Base-by-base conservation (phyloP, 2,329 filamentous ascomycete species). In the Arachnomyces sp. region DNA sequence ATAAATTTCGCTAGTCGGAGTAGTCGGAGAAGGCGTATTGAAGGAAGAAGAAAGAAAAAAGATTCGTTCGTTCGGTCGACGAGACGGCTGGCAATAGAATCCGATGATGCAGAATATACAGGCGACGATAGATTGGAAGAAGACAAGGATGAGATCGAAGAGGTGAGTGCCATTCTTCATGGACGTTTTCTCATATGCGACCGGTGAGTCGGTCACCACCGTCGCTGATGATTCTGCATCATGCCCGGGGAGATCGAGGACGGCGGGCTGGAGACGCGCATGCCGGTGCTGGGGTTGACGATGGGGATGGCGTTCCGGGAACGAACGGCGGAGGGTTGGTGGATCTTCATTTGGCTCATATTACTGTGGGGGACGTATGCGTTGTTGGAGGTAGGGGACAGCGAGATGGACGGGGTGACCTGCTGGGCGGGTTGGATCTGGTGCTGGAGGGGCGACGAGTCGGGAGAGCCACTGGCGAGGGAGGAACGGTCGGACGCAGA, bases 251-350 rank as follows among this genome's bases (percentile, higher is more conserved):
- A 80, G 57, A 82, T 74, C 49, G 76, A 80, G 47, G 82, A 82
- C 17, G 90, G 87, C 52, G 90, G 90, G 70, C 87, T 94, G 42
- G 87, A 82, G 72, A 95, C 83, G 57, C 80, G 78, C 63, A 88
- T 80, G 58, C 92, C 88, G 42, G 90, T 95, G 52, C 78, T 85
- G 40, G 92, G 92, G 73, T 98, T 94, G 67, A 96, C 86, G 62
- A 98, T 98, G 44, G 90, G 90, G 52, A 96, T 96, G 57, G 92
- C 87, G 65, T 95, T 96, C 66, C 88, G 86, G 43, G 84, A 80
- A 52, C 92, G 86, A 49, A 89, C 86, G 46, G 89, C 86, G 46
- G 89, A 76, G 45, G 89, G 87, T 72, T 95, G 90, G 67, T 95
- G 87, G 47, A 93, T 74, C 71, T 94, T 95, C 54, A 90, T 73